Evolutionary conservation across 805 yeast genomes (phyloP).

Genomic region (Monosporozyma siamensis): DNA sequence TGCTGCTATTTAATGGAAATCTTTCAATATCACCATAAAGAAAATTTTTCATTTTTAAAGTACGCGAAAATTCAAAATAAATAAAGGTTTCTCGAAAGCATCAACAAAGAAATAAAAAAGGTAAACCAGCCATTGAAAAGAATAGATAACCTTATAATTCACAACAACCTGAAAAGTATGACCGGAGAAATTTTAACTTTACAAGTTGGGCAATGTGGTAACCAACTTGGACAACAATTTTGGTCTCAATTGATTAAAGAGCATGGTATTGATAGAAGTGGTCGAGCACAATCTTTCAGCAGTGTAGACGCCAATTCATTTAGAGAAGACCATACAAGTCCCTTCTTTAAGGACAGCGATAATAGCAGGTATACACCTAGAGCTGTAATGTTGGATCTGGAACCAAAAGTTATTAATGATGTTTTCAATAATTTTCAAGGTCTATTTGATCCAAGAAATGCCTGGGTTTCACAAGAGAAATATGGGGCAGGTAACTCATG

Average conservation of each 20-base stretch:
- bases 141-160: background rate
- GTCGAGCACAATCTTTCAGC: slow-evolving; percentile 18
- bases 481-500: slow-evolving; percentile 95
- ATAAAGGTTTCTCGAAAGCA: too few relatives aligned
- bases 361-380: slow-evolving; percentile 79
- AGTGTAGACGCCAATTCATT: slow-evolving; percentile 3
- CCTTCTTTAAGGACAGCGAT: slow-evolving; percentile 72
- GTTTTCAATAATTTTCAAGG: slow-evolving; percentile 44
- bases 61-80: too few relatives aligned
- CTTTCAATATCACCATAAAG: too few relatives aligned
- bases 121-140: background rate
- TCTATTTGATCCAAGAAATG: slow-evolving; percentile 75
- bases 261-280: slow-evolving; percentile 58
- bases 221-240: slow-evolving; percentile 86
- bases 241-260: slow-evolving; percentile 85
- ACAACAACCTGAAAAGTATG: slow-evolving; percentile 19
- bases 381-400: slow-evolving; percentile 75
- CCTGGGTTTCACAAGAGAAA: slow-evolving; percentile 71
- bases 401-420: slow-evolving; percentile 76
- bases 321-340: slow-evolving; percentile 67
- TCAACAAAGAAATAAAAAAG: too few relatives aligned
- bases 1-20: too few relatives aligned
- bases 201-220: slow-evolving; percentile 86
- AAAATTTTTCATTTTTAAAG: too few relatives aligned
- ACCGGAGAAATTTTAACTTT: slow-evolving; percentile 61